A percentile compares a stretch with the other conserved stretches of the same genome.
Evolutionary conservation across 495 filamentous ascomycete genomes (phyloP).

Genomic region (Penicillium verhagenii): DNA sequence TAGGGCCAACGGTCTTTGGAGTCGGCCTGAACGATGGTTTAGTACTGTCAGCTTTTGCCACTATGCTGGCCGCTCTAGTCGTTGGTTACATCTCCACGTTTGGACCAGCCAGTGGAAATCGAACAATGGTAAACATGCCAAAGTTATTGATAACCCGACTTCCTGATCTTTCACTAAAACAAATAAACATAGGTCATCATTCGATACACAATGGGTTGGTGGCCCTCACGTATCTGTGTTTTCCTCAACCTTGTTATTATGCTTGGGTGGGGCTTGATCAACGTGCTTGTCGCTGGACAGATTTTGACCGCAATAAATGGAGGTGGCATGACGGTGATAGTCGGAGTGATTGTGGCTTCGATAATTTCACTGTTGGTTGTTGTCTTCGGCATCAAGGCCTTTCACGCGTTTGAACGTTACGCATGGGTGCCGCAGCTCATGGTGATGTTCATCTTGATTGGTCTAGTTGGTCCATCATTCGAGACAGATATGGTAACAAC

Average conservation of each 20-base stretch:
- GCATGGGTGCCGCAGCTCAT: slow-evolving; percentile 58
- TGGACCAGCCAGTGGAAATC: slow-evolving; percentile 58
- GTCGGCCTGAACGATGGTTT: slow-evolving; percentile 56
- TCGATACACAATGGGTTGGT: slow-evolving; percentile 65
- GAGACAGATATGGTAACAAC: slow-evolving; percentile 39
- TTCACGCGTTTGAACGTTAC: slow-evolving; percentile 60
- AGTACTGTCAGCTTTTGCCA: slow-evolving; percentile 53
- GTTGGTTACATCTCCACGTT: slow-evolving; percentile 59
- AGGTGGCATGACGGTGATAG: slow-evolving; percentile 50
- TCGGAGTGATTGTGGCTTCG: slow-evolving; percentile 58
- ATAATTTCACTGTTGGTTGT: slow-evolving; percentile 55
- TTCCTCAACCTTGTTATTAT: slow-evolving; percentile 59
- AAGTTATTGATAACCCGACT: too few species aligned
- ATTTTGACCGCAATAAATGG: slow-evolving; percentile 46
- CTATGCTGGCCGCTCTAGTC: slow-evolving; percentile 43
- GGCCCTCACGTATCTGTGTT: slow-evolving; percentile 58
- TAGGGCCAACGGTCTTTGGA: slow-evolving; percentile 57
- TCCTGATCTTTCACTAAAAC: too few species aligned
- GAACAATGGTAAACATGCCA: slow-evolving; percentile 61
- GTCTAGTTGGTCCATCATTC: slow-evolving; percentile 55
- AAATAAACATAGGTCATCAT: slow-evolving; percentile 59
- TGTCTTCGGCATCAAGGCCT: slow-evolving; percentile 60
- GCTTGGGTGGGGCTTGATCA: slow-evolving; percentile 58
- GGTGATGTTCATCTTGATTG: slow-evolving; percentile 56
- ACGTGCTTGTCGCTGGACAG: slow-evolving; percentile 39